phyloP scores from a whole-genome alignment of 2,329 filamentous ascomycete genomes.

The Volutella citrinella region DNA sequence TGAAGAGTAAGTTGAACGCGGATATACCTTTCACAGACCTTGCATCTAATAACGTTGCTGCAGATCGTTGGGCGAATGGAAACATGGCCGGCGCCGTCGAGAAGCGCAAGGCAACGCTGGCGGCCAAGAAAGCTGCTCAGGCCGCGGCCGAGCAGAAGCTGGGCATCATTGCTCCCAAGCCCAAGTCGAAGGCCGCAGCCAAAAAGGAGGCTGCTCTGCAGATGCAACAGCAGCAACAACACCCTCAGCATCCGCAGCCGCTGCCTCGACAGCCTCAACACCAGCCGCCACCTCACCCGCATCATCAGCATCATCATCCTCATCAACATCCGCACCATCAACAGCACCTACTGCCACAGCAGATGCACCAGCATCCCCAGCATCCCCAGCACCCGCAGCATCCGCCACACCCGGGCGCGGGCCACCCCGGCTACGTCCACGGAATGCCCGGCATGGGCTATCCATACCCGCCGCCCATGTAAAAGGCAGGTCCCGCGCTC shows the following conservation, averaged over 20 bases:
- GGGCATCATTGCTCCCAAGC: constrained; percentile 37
- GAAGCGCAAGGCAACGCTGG: constrained; percentile 58
- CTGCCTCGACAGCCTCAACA: constrained; percentile 11
- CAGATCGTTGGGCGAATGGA: constrained; percentile 58
- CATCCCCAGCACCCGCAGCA: constrained; percentile 14
- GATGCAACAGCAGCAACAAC: constrained; percentile 19
- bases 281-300: constrained; percentile 11
- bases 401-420: constrained; percentile 19
- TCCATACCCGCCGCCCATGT: constrained; percentile 19
- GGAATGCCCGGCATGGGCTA: constrained; percentile 28
- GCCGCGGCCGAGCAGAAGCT: constrained; percentile 36
- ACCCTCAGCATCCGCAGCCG: constrained; percentile 15
- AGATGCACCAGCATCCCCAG: constrained; percentile 8
- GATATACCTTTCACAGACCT: not conserved
- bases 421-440: constrained; percentile 20
- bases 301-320: constrained; percentile 4
- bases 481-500: too few species aligned
- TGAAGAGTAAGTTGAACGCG: constrained; percentile 56
- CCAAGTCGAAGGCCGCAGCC: constrained; percentile 30
- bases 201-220: constrained; percentile 32
- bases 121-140: constrained; percentile 54
- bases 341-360: constrained; percentile 9
- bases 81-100: constrained; percentile 60
- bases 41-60: constrained; percentile 19
- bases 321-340: constrained; percentile 16